A percentile compares a stretch with the other conserved stretches of the same genome.
Evolutionary conservation across 1,284 basidiomycete species (phyloP).

Genomic region (Xerocomus cyaneibrunnescens): DNA sequence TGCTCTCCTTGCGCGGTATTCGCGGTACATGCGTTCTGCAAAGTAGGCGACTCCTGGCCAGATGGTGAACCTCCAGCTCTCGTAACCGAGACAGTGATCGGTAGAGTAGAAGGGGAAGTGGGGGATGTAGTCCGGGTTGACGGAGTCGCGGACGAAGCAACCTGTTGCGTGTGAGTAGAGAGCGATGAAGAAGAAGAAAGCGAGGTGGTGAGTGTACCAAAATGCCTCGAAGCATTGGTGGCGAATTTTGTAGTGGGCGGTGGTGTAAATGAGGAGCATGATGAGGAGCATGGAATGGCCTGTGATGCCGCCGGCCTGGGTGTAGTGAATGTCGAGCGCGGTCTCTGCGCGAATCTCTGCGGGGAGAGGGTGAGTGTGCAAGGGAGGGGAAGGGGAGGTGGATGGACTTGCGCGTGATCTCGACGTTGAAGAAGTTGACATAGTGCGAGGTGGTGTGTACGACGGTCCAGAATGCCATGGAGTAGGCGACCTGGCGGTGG

Average conservation of each 20-base stretch:
- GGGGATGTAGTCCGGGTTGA: constrained; percentile 61
- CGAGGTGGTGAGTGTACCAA: constrained; percentile 92
- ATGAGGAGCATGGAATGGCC: constrained; percentile 90
- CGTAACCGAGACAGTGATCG: constrained; percentile 81
- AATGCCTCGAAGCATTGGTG: constrained; percentile 88
- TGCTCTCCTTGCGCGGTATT: constrained; percentile 70
- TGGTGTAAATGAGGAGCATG: constrained; percentile 84
- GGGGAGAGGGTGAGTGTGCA: not conserved
- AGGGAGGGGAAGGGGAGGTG: not conserved
- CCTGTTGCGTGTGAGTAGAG: constrained; percentile 88
- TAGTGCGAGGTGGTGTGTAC: constrained; percentile 90
- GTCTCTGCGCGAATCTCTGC: constrained; percentile 74
- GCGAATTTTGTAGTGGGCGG: constrained; percentile 81
- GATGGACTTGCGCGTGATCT: constrained; percentile 62
- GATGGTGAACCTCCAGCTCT: constrained; percentile 84
- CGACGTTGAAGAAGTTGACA: constrained; percentile 88
- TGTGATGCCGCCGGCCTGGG: constrained; percentile 81
- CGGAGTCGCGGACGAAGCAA: constrained; percentile 86
- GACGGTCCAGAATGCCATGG: constrained; percentile 83
- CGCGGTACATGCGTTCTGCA: constrained; percentile 77
- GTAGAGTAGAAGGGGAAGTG: constrained; percentile 83
- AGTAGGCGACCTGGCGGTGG: constrained; percentile 89
- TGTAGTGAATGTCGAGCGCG: constrained; percentile 83
- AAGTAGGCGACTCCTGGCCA: constrained; percentile 88
- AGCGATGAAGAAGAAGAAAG: constrained; percentile 89